Evolutionary conservation across 805 yeast species (phyloP).

Genomic region (Lipomyces sp.): DNA sequence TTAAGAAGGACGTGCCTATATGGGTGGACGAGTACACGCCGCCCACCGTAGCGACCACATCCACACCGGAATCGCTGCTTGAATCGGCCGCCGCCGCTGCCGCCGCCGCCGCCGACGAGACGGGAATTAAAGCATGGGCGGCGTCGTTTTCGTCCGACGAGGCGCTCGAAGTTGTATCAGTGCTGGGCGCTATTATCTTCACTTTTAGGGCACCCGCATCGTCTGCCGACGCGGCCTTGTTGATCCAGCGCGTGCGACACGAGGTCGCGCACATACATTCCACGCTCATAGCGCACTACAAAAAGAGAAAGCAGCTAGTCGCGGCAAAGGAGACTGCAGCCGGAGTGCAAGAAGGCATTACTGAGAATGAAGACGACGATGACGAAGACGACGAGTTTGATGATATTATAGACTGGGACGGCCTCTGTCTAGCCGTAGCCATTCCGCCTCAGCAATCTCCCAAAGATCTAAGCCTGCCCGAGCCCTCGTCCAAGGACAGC

Average conservation of each 20-base stretch:
- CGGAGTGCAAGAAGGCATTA: constrained; percentile 21
- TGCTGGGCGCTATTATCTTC: constrained; percentile 39
- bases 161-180: constrained; percentile 41
- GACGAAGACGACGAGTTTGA: constrained; percentile 24
- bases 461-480: background rate
- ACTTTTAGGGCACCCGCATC: constrained; percentile 31
- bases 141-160: constrained; percentile 35
- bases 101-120: constrained; percentile 29
- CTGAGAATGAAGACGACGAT: constrained; percentile 24
- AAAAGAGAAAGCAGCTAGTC: constrained; percentile 1
- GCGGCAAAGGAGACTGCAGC: constrained; percentile 32
- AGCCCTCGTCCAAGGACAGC: background rate
- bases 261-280: constrained; percentile 25
- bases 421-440: constrained; percentile 27
- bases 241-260: constrained; percentile 8
- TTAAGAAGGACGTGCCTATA: constrained; percentile 36
- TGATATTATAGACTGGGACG: constrained; percentile 25
- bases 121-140: constrained; percentile 35
- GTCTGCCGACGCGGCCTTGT: constrained; percentile 13
- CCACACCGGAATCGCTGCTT: background rate
- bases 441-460: constrained; percentile 2
- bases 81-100: too few species aligned
- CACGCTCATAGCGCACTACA: constrained; percentile 3
- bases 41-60: background rate
- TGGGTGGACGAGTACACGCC: constrained; percentile 40